Base-by-base conservation (phyloP, 2,329 filamentous ascomycete genomes). In the Niveomyces coronatus region DNA sequence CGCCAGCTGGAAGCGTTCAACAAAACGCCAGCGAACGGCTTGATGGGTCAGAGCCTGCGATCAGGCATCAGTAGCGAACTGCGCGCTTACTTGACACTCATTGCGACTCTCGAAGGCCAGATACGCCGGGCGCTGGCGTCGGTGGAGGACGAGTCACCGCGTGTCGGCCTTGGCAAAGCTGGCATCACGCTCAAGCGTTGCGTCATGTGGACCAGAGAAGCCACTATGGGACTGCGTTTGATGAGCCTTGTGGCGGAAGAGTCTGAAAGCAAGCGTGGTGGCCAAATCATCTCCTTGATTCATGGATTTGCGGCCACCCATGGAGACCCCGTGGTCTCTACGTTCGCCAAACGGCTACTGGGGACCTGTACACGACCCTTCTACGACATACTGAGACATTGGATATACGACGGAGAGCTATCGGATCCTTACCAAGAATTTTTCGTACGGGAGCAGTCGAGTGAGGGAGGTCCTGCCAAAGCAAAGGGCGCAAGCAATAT, bases 381-480 rank as follows among this genome's bases (percentile, higher is more conserved):
- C 55, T 98, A 98, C 57, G 85, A 93, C 51, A 95, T 98, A 66
- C 68, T 98, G 38, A 79, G 87, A 39, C 83, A 86, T 50, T 98
- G 91, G 91, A 94, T 98, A 35, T 98, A 98, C 54, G 89, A 98
- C 52, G 91, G 91, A 44, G 93, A 98, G 64, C 71, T 98, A 11
- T 87, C 85, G n/a, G 91, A 98, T 58, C 91, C 93, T 0, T 95
- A 88, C 52, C 72, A 79, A 40, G 91, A 98, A 53, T 98, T 98
- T 61, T 96, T 98, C 51, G 88, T 98, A 15, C 79, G 79, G 15
- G 86, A 95, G 56, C 85, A 89, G 49, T 74, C 79, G 37, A 43
- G 51, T 6, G 47, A 62, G 45, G 57, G 65, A 51, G 67, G 75
- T 43, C 64, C 68, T 41, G 53, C 60, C 34, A 71, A 68, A 48